A percentile compares a stretch with the other conserved stretches of the same genome.
These are phyloP conservation scores for Malassezia nana DNA, from an alignment of 1,284 basidiomycete species.

Conservation along the genomic window DNA sequence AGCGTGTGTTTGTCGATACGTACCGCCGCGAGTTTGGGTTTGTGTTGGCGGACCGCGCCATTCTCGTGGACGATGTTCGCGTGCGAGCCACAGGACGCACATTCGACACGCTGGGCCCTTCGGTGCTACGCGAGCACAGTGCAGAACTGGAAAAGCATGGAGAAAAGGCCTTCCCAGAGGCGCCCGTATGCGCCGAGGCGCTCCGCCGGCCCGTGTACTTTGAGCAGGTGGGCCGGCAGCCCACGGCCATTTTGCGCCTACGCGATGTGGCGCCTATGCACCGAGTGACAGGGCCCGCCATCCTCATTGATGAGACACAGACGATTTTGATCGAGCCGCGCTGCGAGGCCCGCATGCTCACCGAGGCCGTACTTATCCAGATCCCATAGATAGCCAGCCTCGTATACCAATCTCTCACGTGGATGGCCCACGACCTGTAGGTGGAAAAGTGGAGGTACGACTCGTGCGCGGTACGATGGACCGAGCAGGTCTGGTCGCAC, in stretches of 20 bases:
- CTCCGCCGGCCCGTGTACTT: conserved; percentile 62
- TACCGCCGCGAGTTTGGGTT: conserved; percentile 66
- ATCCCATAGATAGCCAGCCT: conserved; percentile 21
- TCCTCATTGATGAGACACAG: conserved; percentile 85
- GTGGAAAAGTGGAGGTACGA: neutral
- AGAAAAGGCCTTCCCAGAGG: conserved; percentile 49
- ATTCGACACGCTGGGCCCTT: conserved; percentile 69
- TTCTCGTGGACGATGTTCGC: conserved; percentile 86
- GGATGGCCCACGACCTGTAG: neutral
- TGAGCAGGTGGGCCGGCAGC: conserved; percentile 62
- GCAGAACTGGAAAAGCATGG: conserved; percentile 45
- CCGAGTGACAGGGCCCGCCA: conserved; percentile 65
- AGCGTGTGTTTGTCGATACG: conserved; percentile 59
- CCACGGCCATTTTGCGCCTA: conserved; percentile 71
- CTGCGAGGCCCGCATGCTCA: conserved; percentile 32
- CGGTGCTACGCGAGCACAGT: conserved; percentile 62
- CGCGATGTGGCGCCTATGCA: conserved; percentile 62
- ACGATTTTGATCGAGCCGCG: conserved; percentile 62
- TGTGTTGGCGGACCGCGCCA: conserved; percentile 63
- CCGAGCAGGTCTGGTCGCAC: neutral
- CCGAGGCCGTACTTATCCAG: conserved; percentile 29
- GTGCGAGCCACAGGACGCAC: conserved; percentile 71
- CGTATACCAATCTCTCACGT: neutral
- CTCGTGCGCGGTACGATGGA: neutral
- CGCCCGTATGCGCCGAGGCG: conserved; percentile 50